Evolutionary conservation across 257 asterid species (phyloP), one percentile per base, ranked within the genome.

Genomic region (Jacaranda copaia): DNA sequence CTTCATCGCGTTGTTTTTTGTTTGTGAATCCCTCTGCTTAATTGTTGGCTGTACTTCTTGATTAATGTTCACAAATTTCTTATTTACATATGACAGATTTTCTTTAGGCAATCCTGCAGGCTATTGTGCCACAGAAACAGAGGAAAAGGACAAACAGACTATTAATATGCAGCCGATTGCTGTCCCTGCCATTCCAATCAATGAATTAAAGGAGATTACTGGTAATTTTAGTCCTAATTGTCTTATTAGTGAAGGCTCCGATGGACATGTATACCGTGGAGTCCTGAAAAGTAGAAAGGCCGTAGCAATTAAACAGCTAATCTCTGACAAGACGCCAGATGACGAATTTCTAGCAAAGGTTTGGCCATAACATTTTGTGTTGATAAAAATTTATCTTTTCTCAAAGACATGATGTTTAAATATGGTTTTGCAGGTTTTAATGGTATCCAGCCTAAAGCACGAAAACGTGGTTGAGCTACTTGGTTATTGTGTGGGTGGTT

Each of bases 391-490:
- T 10, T 25, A 25, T 8, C 14, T 39, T 52, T n/a, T 7, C 5
- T 1, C 14, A 61, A 64, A 5, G n/a, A 13, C 56, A 51, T 64
- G 56, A 15, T 56, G 32, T 43, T 73, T 69, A 58, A 68, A 1
- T 60, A 18, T 70, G 32, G 64, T 9, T 8, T 67, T 64, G 46
- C 87, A 88, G 93, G 83, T 86, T 77, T 81, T 89, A 49, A 80
- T 78, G 82, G 84, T 82, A 15, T 85, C 88, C 63, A 84, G 87
- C 52, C 70, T 85, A 59, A 82, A 88, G 69, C 90, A 86, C 60
- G 84, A 84, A 35, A 76, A 88, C 53, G 85, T 86, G 62, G 88
- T 88, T 62, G 87, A 85, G 77, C 86, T 88, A 73, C 85, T 84
- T 35, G 90, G 93, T 64, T 88, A 88, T 79, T 84, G 84, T 78